These are phyloP conservation scores for Kodamaea plutei DNA, from an alignment of 1,139 yeast species.

Conservation along the genomic window DNA sequence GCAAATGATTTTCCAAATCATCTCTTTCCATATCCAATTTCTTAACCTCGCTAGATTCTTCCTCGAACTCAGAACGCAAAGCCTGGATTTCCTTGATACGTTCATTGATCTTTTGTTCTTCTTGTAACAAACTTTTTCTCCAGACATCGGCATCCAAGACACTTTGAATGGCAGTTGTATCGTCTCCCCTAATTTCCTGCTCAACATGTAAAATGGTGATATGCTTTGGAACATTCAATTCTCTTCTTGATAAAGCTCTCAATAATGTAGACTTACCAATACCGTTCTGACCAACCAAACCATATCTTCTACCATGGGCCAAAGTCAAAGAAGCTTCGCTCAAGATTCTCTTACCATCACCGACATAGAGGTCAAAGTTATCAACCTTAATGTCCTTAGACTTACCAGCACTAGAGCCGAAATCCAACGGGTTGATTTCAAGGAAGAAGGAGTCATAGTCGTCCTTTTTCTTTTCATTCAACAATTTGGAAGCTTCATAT, in stretches of 20 bases:
- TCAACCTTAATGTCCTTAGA: conserved; percentile 93
- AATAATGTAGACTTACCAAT: conserved; percentile 95
- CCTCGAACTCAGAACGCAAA: conserved; percentile 70
- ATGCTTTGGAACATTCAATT: conserved; percentile 87
- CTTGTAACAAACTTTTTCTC: conserved; percentile 83
- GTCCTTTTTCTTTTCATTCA: conserved; percentile 57
- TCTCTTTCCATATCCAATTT: conserved; percentile 85
- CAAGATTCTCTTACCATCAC: conserved; percentile 89
- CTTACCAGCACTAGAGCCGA: conserved; percentile 88
- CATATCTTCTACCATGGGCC: conserved; percentile 91
- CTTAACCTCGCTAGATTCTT: conserved; percentile 72
- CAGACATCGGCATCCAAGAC: conserved; percentile 98
- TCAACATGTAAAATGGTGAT: conserved; percentile 95
- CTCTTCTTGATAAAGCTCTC: conserved; percentile 90
- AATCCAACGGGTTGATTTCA: conserved; percentile 90
- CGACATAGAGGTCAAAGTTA: conserved; percentile 88
- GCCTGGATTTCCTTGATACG: conserved; percentile 71
- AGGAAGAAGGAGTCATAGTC: conserved; percentile 93
- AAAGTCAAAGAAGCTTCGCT: conserved; percentile 84
- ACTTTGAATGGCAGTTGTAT: conserved; percentile 82
- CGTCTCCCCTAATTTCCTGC: conserved; percentile 95
- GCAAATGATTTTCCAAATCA: conserved; percentile 74
- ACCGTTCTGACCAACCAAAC: conserved; percentile 98
- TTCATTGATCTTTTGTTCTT: conserved; percentile 70
- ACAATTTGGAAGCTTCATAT: conserved; percentile 89